These are phyloP conservation scores for Kwoniella dendrophila DNA, from an alignment of 768 basidiomycete species.

Conservation along the genomic window DNA sequence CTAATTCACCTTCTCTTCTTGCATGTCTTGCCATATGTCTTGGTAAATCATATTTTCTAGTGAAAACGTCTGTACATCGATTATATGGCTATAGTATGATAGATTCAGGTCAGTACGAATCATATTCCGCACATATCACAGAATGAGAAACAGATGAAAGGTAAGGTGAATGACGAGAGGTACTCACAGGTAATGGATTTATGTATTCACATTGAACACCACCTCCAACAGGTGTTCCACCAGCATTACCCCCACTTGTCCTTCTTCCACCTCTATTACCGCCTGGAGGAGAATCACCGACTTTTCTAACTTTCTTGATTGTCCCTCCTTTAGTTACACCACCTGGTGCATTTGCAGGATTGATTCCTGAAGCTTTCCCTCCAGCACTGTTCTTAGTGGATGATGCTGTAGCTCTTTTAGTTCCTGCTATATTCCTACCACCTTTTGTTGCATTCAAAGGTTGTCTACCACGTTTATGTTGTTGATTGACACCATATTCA, in stretches of 20 bases:
- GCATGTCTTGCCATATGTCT: conserved; percentile 52
- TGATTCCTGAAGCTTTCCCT: conserved; percentile 2
- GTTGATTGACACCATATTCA: conserved; percentile 19
- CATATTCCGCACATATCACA: not conserved
- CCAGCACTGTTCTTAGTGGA: not conserved
- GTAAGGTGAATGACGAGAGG: too few species aligned
- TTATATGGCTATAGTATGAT: conserved; percentile 40
- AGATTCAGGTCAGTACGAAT: conserved; percentile 6
- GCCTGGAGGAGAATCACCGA: conserved; percentile 20
- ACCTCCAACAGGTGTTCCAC: conserved; percentile 4
- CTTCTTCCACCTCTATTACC: conserved; percentile 19
- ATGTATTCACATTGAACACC: conserved; percentile 50
- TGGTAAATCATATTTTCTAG: conserved; percentile 50
- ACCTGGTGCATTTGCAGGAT: conserved; percentile 18
- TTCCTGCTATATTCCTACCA: conserved; percentile 6
- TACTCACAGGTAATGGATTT: conserved; percentile 48
- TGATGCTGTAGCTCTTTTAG: not conserved
- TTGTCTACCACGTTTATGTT: conserved; percentile 12
- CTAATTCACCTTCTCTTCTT: conserved; percentile 49
- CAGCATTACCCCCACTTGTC: not conserved
- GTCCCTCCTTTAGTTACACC: conserved; percentile 26
- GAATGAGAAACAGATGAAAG: not conserved
- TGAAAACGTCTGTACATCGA: conserved; percentile 49
- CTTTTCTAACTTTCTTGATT: conserved; percentile 28
- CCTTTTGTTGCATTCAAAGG: not conserved